Evolutionary conservation across 148 eudicot genomes (phyloP).

Genomic region (Arctostaphylos glauca): DNA sequence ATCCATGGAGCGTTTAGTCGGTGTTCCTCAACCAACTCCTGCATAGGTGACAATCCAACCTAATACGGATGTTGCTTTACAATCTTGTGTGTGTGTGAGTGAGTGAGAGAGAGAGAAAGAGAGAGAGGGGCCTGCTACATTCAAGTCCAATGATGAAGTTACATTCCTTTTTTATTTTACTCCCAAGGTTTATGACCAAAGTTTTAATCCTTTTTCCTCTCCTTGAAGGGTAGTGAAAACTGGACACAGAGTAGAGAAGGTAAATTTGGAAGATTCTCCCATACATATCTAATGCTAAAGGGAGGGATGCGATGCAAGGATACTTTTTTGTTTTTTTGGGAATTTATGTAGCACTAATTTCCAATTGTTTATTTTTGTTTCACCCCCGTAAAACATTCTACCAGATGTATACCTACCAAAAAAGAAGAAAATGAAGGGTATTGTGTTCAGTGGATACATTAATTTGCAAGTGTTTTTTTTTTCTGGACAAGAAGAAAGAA

Average conservation of each 20-base stretch:
- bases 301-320: not conserved
- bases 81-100: not conserved
- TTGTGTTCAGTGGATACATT: no score
- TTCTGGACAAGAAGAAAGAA: no score
- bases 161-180: not conserved
- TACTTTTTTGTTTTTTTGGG: no score
- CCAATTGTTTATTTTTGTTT: no score
- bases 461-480: no score
- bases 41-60: slow-evolving; percentile 24
- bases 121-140: not conserved
- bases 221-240: not conserved
- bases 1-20: slow-evolving; percentile 79
- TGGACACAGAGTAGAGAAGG: not conserved
- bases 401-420: no score
- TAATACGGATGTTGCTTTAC: not conserved
- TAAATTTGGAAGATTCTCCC: not conserved
- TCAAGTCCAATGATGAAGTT: slow-evolving; percentile 2
- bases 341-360: no score
- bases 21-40: slow-evolving; percentile 56
- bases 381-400: no score
- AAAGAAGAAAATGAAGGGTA: no score
- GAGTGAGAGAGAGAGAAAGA: not conserved
- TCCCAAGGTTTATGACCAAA: not conserved
- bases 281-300: not conserved
- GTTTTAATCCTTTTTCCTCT: not conserved